Evolutionary conservation across 768 basidiomycete species (phyloP), one percentile per base, ranked within the genome.

Genomic region (Polyporus arcularius): DNA sequence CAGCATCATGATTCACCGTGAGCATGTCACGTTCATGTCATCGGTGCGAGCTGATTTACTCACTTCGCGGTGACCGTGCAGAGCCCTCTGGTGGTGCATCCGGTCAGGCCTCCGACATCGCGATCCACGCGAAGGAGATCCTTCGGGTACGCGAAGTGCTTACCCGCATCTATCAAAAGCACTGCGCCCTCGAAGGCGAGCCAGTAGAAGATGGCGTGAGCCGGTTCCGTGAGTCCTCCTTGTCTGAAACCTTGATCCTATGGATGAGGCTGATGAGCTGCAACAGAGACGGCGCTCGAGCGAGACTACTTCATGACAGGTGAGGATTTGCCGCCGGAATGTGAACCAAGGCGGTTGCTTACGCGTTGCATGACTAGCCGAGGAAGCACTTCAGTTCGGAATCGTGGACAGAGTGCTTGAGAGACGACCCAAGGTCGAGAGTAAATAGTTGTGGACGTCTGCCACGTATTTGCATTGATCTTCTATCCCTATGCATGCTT

Each of bases 1-100:
- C 18, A 93, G 90, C 71, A 94, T 98, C 70, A 98, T 98, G 96
- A 98, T 98, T 57, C 96, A 98, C 73, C 96, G 96, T 96, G 72
- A 70, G 86, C 72, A 32, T 53, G 21, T 26, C 26, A 16, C 51
- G 42, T 14, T 2, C 15, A 51, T 9, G 28, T 14, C 10, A 26
- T 28, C 21, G 26, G 6, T 48, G 21, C 12, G 28, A 11, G 45
- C n/a, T 32, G 4, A 38, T 43, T 42, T 4, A 42, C 31, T 21
- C 46, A 28, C 47, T 26, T 47, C 59, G 39, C n/a, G 21, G 21
- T 26, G 21, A 26, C 15, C 53, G 50, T 52, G 54, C 77, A 97
- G 96, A 98, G 75, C 96, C 96, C 0, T 96, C 94, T 39, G 96
- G 96, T 56, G 96, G 96, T 41, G 95, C 95, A 47, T 90, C 91